Percentiles rank a stretch among this genome's conserved stretches.
Evolutionary conservation across 306 rosid species (phyloP).

Genomic region (Rosa lucieae): DNA sequence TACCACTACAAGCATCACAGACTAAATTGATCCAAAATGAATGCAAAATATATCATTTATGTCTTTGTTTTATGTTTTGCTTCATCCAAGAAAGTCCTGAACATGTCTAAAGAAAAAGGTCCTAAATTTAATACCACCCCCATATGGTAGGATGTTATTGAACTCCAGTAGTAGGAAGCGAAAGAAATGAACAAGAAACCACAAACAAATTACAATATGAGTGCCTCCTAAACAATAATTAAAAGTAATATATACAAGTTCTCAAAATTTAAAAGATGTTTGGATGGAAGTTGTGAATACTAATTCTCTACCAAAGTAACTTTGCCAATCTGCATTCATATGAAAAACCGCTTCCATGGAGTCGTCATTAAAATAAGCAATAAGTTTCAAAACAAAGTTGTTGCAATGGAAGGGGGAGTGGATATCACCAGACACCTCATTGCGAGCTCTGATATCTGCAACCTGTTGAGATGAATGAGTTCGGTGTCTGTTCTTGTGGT

Average conservation of each 20-base stretch:
- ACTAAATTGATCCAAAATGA: constrained; percentile 3
- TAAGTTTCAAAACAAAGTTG: not conserved
- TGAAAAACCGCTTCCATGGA: not conserved
- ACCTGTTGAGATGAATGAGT: constrained; percentile 23
- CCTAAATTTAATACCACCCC: not conserved
- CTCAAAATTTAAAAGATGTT: not conserved
- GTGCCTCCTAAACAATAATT: not conserved
- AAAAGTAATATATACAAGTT: not conserved
- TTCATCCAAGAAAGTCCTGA: not conserved
- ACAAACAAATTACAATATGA: not conserved
- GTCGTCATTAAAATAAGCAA: not conserved
- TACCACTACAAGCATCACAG: constrained; percentile 3
- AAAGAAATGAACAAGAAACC: not conserved
- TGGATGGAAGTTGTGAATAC: not conserved
- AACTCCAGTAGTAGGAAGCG: not conserved
- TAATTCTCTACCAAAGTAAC: not conserved
- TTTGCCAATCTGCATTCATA: not conserved
- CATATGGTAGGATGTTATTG: not conserved
- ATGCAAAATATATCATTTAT: constrained; percentile 15
- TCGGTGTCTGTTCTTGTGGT: constrained; percentile 5
- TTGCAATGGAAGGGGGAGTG: constrained; percentile 26
- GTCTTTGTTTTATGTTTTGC: constrained; percentile 46
- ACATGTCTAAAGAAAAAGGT: not conserved
- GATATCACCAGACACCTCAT: constrained; percentile 98
- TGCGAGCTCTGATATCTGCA: constrained; percentile 38